phyloP scores from a whole-genome alignment of 441 rosid species.

The Pelargonium australe region DNA sequence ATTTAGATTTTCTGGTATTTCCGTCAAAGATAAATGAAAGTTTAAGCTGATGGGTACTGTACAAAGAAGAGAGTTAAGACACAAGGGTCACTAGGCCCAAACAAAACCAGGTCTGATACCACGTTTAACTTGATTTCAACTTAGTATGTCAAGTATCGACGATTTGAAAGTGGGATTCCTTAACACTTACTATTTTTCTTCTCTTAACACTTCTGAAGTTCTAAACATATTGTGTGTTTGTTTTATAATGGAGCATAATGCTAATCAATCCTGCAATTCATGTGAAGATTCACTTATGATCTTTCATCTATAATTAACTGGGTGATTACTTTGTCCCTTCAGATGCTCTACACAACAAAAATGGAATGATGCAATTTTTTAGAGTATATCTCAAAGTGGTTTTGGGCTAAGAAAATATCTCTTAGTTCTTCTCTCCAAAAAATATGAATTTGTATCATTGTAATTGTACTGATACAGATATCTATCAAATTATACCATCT shows the following conservation, averaged over 20 bases:
- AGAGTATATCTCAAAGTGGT: background rate
- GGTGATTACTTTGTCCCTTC: background rate
- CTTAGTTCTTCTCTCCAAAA: background rate
- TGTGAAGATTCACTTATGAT: background rate
- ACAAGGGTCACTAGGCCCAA: no score
- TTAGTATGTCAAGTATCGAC: no score
- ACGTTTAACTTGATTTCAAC: no score
- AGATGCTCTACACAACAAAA: background rate
- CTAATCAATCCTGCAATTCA: background rate
- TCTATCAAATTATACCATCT: background rate
- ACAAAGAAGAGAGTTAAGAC: no score
- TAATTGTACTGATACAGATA: background rate
- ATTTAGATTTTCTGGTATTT: no score
- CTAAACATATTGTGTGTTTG: background rate
- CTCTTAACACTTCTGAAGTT: background rate
- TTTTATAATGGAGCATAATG: background rate
- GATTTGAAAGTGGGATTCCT: no score
- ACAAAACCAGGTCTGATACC: no score
- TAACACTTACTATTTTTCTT: background rate
- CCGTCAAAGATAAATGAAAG: no score
- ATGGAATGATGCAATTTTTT: background rate
- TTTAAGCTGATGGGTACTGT: no score
- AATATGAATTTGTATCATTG: background rate
- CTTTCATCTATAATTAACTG: background rate
- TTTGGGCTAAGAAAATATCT: no score